Percentiles rank a stretch among this genome's conserved stretches.
Evolutionary conservation across 805 yeast species (phyloP).

Genomic region (Schizosaccharomyces lindneri): DNA sequence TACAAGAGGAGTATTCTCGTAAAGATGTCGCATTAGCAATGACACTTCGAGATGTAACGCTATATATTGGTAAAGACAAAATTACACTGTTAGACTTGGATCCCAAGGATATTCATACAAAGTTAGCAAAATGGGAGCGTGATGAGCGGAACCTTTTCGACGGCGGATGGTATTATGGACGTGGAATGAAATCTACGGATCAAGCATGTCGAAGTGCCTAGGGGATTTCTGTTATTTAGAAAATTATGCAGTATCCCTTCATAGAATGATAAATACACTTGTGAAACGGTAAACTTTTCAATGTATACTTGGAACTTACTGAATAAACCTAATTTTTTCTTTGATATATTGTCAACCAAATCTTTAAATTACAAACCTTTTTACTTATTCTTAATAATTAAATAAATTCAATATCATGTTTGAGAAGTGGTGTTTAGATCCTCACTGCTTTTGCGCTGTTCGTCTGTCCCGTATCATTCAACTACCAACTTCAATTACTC

Average conservation of each 20-base stretch:
- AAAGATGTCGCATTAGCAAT: neutral
- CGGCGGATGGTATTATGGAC: constrained; percentile 1
- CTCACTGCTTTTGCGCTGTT: too few species aligned
- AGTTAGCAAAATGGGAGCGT: neutral
- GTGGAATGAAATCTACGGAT: constrained; percentile 1
- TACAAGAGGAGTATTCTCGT: neutral
- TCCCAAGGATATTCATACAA: neutral
- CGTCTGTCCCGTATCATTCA: too few species aligned
- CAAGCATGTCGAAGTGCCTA: neutral
- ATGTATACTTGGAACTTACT: too few species aligned
- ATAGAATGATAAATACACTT: neutral
- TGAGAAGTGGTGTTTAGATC: too few species aligned
- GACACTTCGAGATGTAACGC: neutral
- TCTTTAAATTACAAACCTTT: too few species aligned
- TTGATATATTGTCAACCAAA: too few species aligned
- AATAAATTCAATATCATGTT: too few species aligned
- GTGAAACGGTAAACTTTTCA: too few species aligned
- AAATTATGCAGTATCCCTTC: neutral
- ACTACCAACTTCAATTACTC: too few species aligned
- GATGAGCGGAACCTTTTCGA: neutral
- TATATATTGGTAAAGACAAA: neutral
- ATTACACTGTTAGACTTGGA: neutral
- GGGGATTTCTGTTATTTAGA: neutral
- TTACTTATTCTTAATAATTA: too few species aligned
- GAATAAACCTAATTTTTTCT: too few species aligned